Conservation (phyloP, 2,329 filamentous ascomycete species). For the Pochonia chlamydosporia region DNA sequence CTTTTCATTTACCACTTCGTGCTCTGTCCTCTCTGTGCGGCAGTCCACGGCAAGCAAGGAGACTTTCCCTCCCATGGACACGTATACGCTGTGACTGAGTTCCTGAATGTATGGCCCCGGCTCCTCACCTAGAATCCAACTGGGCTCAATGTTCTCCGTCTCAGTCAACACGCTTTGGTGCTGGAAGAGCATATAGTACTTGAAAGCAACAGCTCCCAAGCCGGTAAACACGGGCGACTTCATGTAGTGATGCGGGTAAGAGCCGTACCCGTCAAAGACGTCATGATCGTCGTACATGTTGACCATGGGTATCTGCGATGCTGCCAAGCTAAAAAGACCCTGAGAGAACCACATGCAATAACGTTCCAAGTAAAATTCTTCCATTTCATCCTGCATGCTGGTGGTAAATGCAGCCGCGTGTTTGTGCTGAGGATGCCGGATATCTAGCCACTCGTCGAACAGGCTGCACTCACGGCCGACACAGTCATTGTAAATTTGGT, state of each 20-base stretch:
- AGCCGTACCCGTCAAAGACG: slow-evolving; percentile 86
- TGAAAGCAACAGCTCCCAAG: slow-evolving; percentile 86
- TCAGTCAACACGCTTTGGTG: slow-evolving; percentile 84
- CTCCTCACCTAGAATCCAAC: slow-evolving; percentile 75
- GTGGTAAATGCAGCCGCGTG: slow-evolving; percentile 69
- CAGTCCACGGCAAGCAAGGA: slow-evolving; percentile 85
- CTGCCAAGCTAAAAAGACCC: slow-evolving; percentile 87
- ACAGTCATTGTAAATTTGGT: slow-evolving; percentile 93
- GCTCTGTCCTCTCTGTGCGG: slow-evolving; percentile 80
- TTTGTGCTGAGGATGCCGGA: slow-evolving; percentile 75
- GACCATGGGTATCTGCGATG: slow-evolving; percentile 93
- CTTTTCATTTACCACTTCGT: slow-evolving; percentile 72
- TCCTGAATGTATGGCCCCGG: slow-evolving; percentile 90
- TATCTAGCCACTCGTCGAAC: slow-evolving; percentile 80
- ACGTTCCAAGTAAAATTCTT: slow-evolving; percentile 79
- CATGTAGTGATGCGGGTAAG: slow-evolving; percentile 91
- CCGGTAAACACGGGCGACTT: slow-evolving; percentile 83
- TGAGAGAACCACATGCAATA: slow-evolving; percentile 97
- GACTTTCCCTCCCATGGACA: slow-evolving; percentile 73
- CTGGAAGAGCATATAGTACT: slow-evolving; percentile 98
- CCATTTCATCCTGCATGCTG: slow-evolving; percentile 83
- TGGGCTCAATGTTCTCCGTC: slow-evolving; percentile 77
- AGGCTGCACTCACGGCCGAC: slow-evolving; percentile 68
- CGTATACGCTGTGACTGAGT: slow-evolving; percentile 76
- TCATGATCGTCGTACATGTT: slow-evolving; percentile 98